These are phyloP conservation scores for Paraconiothyrium brasiliense DNA, from an alignment of 2,329 filamentous ascomycete genomes.

Conservation along the genomic window DNA sequence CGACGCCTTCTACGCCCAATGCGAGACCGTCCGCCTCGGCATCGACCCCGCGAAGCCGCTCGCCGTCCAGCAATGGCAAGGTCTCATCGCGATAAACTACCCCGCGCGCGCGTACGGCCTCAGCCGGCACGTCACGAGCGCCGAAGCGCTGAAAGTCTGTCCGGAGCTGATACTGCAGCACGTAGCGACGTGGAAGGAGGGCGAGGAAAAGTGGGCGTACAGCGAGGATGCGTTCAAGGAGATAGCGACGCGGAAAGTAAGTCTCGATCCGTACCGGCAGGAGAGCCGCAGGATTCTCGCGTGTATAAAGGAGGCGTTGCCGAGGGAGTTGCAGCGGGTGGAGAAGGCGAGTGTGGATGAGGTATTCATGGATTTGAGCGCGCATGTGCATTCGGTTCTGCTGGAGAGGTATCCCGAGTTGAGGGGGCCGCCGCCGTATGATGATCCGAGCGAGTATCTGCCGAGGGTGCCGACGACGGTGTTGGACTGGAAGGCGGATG, in stretches of 20 bases:
- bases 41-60: conserved; percentile 79
- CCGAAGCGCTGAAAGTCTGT: conserved; percentile 86
- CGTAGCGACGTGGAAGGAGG: conserved; percentile 93
- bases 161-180: conserved; percentile 87
- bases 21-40: conserved; percentile 87
- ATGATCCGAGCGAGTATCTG: conserved; percentile 75
- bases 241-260: conserved; percentile 91
- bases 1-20: conserved; percentile 95
- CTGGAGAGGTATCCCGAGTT: conserved; percentile 81
- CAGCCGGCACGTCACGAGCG: conserved; percentile 77
- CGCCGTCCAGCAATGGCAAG: conserved; percentile 95
- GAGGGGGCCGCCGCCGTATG: conserved; percentile 71
- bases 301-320: conserved; percentile 77
- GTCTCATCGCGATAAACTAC: conserved; percentile 96
- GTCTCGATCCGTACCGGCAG: conserved; percentile 87
- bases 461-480: conserved; percentile 77
- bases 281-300: conserved; percentile 85
- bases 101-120: conserved; percentile 84
- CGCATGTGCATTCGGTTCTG: conserved; percentile 79
- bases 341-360: conserved; percentile 98
- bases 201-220: conserved; percentile 92
- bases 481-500: conserved; percentile 84
- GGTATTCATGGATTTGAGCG: conserved; percentile 91
- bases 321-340: conserved; percentile 71
- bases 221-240: conserved; percentile 80